Evolutionary conservation across 305 asterid genomes (phyloP), one percentile per base, ranked within the genome.

Genomic region (Plantago coronopus): DNA sequence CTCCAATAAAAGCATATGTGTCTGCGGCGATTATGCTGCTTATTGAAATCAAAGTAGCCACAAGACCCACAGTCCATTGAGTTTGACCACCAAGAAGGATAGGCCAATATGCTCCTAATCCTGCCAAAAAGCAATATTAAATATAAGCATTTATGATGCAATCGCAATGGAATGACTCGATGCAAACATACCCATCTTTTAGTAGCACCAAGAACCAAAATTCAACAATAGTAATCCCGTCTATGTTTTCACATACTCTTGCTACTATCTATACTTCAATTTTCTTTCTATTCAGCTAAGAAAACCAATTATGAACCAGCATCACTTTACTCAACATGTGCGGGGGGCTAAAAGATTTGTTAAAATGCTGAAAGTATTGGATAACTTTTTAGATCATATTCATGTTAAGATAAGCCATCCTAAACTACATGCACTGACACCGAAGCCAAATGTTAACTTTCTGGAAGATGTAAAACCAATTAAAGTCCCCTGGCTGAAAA

Each of bases 11-110:
- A 62, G 99, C 97, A 79, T 65, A 89, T 37, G 99, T 89, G 69
- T 93, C 97, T 42, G 99, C 99, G 64, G 99, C 97, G 69, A 93
- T 87, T 54, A 93, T 81, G 73, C 97, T 85, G 74, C 95, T 86
- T 56, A 93, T 7, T 59, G 97, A 83, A 69, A 83, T 82, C 72
- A 89, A 85, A 74, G 97, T 82, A 53, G 97, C 95, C 67, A 87
- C 89, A 72, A 93, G 96, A 74, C 99, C 99, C 72, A 89, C 95
- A 19, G 95, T 87, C 97, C 97, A 93, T 76, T 78, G 83, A 66
- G 91, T 76, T 63, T 57, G 96, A 48, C 97, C 99, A 72, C 99
- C 96, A 55, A 93, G 87, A 62, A 93, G 75, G 69, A 76, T 38
- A 47, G 99, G 99, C 99, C 97, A 89, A 58, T 87, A 71, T 68